Base-by-base conservation (phyloP, 495 filamentous ascomycete genomes). In the Parachaetomium inaequale region DNA sequence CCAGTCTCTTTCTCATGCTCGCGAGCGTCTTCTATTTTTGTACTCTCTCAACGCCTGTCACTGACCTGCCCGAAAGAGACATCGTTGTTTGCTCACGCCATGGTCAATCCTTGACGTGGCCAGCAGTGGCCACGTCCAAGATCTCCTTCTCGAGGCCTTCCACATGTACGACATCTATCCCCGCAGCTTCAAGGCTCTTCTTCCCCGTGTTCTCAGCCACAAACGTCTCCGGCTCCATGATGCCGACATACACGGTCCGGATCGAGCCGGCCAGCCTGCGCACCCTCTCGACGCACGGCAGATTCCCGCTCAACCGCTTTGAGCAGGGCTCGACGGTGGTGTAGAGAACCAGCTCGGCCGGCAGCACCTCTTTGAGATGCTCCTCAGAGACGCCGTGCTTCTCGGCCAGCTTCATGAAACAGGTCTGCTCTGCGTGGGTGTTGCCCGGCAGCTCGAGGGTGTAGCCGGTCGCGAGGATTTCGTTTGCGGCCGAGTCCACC, bases 301-400 rank as follows among this genome's bases (percentile, higher is more conserved):
- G 64, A 71, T 97, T 94, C 3, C 92, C 93, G 46, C 87, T 92
- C 31, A 94, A 73, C 51, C 94, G 79, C 63, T 88, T 82, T 43
- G 83, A 88, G 74, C 94, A 98, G 1, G 94, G 94, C 76, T 98
- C 94, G 79, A 98, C 89, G 0, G 92, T 96, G 1, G 95, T 96
- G 72, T 97, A 98, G 32, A 98, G 78, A 12, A 85, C 81, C 4
- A 88, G 78, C 25, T 73, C 69, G 17, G 71, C 59, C 0, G 86
- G 84, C 0, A 94, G 78, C 0, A 82, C 79, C 14, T 81, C 72
- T 17, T 67, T 74, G 14, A 92, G 77, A 14, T 76, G 65, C 23
- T 84, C 84, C 54, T 89, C 86, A 1, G 78, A 34, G 10, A 88
- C 73, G 43, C 64, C 72, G 53, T 75, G 67, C 51, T 73, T 67